Base-by-base conservation (phyloP, 2,329 filamentous ascomycete genomes). In the Sporothrix sp. region DNA sequence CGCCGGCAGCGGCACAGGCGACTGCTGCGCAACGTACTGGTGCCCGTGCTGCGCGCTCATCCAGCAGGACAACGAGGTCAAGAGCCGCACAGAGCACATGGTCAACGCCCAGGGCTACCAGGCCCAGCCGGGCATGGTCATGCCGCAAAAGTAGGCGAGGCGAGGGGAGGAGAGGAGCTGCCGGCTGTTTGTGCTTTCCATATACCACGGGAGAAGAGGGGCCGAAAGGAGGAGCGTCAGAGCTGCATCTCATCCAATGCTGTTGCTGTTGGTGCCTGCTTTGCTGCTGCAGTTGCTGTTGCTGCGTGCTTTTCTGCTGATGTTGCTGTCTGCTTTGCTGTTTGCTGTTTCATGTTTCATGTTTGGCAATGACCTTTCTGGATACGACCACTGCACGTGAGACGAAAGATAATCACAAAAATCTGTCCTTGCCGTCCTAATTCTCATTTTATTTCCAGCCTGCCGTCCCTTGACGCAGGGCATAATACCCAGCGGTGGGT, bases 1-100 rank as follows among this genome's bases (percentile, higher is more conserved):
- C 58, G 62, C 73, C 40, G 76, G 77, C 32, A 67, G 64, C 43
- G 67, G 66, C 33, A 62, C 61, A 52, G 62, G 62, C 30, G 78
- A 81, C 60, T 81, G 70, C 64, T 73, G 71, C 57, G 61, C 65
- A n/a, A 64, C 71, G 13, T 78, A 66, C 56, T 81, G 71, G 65
- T 81, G 78, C 61, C 61, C 67, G 32, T 79, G 75, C 68, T 81
- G 78, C 58, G 67, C 69, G 6, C 62, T 79, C 52, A 68, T 79
- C 55, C 78, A 82, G 65, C 70, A 79, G 51, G 75, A 80, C 52
- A 76, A 78, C 57, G 78, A 81, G 59, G 69, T 73, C 40, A 58
- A 61, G 51, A 44, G 40, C 4, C 63, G 63, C 21, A 59, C 59
- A 28, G 59, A 60, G 57, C 30, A 47, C 32, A 21, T 32, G 9